Evolutionary conservation across 2,329 filamentous ascomycete species (phyloP), one percentile per base, ranked within the genome.

Genomic region (Aureobasidium uvarum): DNA sequence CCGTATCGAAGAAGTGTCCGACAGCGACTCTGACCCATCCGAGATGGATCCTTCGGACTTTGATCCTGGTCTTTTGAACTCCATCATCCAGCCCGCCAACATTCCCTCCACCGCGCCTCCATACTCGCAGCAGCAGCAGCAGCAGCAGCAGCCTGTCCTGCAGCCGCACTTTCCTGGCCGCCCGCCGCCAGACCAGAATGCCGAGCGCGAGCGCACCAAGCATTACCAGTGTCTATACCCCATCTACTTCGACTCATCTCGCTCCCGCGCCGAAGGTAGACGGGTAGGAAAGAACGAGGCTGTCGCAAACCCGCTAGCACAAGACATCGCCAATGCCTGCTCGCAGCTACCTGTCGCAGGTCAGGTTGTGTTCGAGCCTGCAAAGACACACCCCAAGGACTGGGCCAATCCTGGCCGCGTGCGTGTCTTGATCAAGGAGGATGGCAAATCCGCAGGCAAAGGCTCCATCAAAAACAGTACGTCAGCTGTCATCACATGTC

Each of bases 351-450:
- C 71, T 71, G 13, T 68, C 66, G 85, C 88, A 36, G 80, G 92
- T 41, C 84, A 85, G 68, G 88, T 89, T 50, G 87, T 95, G 8
- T 89, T 97, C 76, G 95, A 99, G 80, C 91, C 93, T 1, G 89
- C 90, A 74, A 96, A 96, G 81, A 85, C 87, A 67, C 95, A 99
- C 78, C 95, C 95, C 7, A 94, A 95, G 79, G 95, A 99, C 81
- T 99, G 95, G 95, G 89, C 89, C 65, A 99, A 99, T 80, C 95
- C 95, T 14, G 95, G 95, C 3, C 85, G 95, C 66, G 91, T 98
- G 68, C 87, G 91, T 71, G 86, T 98, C 58, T 80, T 88, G 73
- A 80, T 97, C 65, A 89, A 86, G 76, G 86, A 84, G 68, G 81
- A 85, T 67, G 85, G 84, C 39, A 77, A 77, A 68, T 73, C 78